These are phyloP conservation scores for Calophaca sinica DNA, from an alignment of 306 rosid genomes.

Conservation along the genomic window DNA sequence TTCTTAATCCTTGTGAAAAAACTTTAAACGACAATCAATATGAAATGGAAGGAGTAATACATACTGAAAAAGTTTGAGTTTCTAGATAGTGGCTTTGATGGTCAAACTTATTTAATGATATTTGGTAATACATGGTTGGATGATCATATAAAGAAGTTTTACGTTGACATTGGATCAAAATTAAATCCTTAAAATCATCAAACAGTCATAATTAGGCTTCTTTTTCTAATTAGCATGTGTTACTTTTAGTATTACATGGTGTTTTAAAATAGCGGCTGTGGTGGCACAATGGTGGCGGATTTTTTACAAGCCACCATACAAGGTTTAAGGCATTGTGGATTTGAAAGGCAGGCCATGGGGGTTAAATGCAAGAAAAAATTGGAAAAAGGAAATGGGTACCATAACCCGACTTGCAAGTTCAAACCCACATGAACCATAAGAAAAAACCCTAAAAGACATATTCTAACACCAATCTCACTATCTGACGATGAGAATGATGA, in stretches of 20 bases:
- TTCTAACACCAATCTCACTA: background rate
- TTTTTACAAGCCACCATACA: conserved; percentile 1
- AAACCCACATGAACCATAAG: background rate
- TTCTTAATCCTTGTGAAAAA: too few species aligned
- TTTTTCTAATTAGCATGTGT: background rate
- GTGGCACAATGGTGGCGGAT: background rate
- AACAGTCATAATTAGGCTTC: conserved; percentile 7
- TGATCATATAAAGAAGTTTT: background rate
- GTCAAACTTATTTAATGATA: conserved; percentile 7
- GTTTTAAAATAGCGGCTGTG: background rate
- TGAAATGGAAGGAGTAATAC: too few species aligned
- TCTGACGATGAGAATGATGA: too few species aligned
- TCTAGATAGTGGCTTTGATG: background rate
- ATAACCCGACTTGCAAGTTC: background rate
- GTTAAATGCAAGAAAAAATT: background rate
- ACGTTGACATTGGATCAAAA: background rate
- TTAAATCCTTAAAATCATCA: background rate
- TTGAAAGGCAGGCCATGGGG: background rate
- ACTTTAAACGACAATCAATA: too few species aligned
- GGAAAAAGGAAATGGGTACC: background rate
- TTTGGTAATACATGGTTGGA: background rate
- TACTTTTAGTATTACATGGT: conserved; percentile 5
- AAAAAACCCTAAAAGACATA: background rate
- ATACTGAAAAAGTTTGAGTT: too few species aligned
- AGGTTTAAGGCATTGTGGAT: background rate